Base-by-base conservation (phyloP, 2,329 filamentous ascomycete genomes). In the Hymenoscyphus scutula region DNA sequence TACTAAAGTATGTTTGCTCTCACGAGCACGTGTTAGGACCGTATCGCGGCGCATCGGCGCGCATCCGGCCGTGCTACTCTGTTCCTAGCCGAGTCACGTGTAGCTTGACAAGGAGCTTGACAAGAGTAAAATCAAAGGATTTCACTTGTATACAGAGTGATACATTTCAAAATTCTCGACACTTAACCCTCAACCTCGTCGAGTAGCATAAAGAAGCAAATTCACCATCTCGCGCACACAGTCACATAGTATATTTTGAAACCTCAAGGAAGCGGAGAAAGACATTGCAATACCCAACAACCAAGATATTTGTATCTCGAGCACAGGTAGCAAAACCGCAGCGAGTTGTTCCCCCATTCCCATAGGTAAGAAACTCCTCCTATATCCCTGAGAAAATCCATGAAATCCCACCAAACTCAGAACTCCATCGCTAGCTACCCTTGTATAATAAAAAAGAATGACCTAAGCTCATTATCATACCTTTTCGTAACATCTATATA, bases 371-470 rank as follows among this genome's bases (percentile, higher is more conserved):
- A 34, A 34, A 34, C 32, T 34, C 32, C 32, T 34, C 15, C 32
- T 13, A 34, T 23, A 48, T 23, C 6, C 41, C 41, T 19, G n/a
- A 6, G n/a, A 45, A 45, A 45, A 45, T 23, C 41, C 41, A 19
- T 19, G 23, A 23, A 48, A 48, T 48, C 53, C 53, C 32, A 55
- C 15, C 53, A n/a, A 29, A n/a, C 25, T 29, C 30, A 34, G 27
- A 62, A 61, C 55, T 61, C 60, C 45, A 41, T 62, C 45, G 56
- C 60, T 62, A 27, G n/a, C n/a, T n/a, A n/a, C 30, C 45, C 58
- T 8, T 55, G 4, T 27, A 57, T 41, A 48, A 11, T 23, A 25
- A 48, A 48, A 48, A n/a, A n/a, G 41, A 48, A 34, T n/a, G 32
- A 11, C 25, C 27, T 8, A 29, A 34, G 29, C 53, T 29, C 25